Conservation (phyloP, 371 early-diverging fungal species). For the Lichtheimia corymbifera region DNA sequence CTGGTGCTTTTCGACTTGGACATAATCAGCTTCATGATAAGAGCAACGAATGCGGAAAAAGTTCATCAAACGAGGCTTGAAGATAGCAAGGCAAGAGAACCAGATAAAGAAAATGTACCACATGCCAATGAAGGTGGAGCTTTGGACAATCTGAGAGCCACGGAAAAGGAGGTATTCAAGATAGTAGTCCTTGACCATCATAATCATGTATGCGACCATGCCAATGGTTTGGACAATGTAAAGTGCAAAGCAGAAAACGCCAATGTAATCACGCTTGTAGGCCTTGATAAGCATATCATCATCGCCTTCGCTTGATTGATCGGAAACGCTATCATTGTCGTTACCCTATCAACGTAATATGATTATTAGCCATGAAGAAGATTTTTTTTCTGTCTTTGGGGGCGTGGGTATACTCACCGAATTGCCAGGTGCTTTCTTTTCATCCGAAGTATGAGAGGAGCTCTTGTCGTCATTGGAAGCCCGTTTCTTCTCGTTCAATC, state of each 20-base stretch:
- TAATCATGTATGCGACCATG: slow-evolving; percentile 36
- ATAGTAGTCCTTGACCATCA: slow-evolving; percentile 37
- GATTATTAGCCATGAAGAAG: too few relatives aligned
- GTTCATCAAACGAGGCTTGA: slow-evolving; percentile 49
- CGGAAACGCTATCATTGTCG: too few relatives aligned
- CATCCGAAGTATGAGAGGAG: too few relatives aligned
- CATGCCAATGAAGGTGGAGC: slow-evolving; percentile 58
- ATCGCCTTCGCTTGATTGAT: slow-evolving; percentile 18
- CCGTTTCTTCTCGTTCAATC: too few relatives aligned
- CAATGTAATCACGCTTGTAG: slow-evolving; percentile 35
- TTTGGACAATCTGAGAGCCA: slow-evolving; percentile 33
- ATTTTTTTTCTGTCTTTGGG: too few relatives aligned
- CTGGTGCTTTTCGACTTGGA: slow-evolving; percentile 64
- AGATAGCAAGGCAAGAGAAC: slow-evolving; percentile 55
- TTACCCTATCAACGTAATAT: neutral
- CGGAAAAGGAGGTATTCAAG: slow-evolving; percentile 29
- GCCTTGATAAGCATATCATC: slow-evolving; percentile 40
- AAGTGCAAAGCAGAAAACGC: slow-evolving; percentile 17
- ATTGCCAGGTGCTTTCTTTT: too few relatives aligned
- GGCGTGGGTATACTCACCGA: too few relatives aligned
- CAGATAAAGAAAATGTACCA: slow-evolving; percentile 72
- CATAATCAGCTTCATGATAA: slow-evolving; percentile 46
- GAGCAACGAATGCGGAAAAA: slow-evolving; percentile 63
- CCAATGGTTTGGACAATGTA: slow-evolving; percentile 38
- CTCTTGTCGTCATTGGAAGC: too few relatives aligned